Base-by-base conservation (phyloP, 75 land plant genomes). In the Sequoiadendron giganteum region DNA sequence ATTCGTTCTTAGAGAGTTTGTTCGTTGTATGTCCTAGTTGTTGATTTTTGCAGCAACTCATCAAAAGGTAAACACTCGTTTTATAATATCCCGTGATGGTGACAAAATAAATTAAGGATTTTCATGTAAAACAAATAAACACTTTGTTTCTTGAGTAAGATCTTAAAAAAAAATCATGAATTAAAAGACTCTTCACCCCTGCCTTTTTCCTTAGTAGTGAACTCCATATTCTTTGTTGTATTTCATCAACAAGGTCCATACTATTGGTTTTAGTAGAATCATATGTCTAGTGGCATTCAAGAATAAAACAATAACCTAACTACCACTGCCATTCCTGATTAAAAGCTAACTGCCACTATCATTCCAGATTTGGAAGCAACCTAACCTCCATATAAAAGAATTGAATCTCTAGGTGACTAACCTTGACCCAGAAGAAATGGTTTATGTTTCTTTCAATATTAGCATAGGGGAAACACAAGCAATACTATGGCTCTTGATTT, bases 101-200 rank as follows among this genome's bases (percentile, higher is more conserved):
- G 30, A 54, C 52, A 82, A 82, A 28, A 47, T 34, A 82, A 21
- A 8, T 82, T 47, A 34, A 3, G 52, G 56, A 54, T 85, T 34
- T 85, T 85, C 68, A 85, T 34, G 56, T 36, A 16, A 52, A 55
- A 52, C 81, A 88, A 54, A 72, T 25, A 80, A 88, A 73, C 10
- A 84, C 76, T 61, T 28, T 85, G 78, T 45, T 84, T 82, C 90
- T 36, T 87, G 52, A 54, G 2, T 75, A n/a, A 77, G 52, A 82
- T 47, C 52, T 82, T 82, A 34, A 45, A 85, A 85, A 34, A 10
- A 56, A 47, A 47, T n/a, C 86, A 56, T 85, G 86, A 38, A 16
- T 85, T 21, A 14, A 36, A 7, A 85, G 5, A 85, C 34, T 54
- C 36, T 36, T 25, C 21, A 56, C 43, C 65, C 56, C 68, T 56